Evolutionary conservation across 495 filamentous ascomycete species (phyloP), one percentile per base, ranked within the genome.

Genomic region (Paragyromitra xinjiangensis): DNA sequence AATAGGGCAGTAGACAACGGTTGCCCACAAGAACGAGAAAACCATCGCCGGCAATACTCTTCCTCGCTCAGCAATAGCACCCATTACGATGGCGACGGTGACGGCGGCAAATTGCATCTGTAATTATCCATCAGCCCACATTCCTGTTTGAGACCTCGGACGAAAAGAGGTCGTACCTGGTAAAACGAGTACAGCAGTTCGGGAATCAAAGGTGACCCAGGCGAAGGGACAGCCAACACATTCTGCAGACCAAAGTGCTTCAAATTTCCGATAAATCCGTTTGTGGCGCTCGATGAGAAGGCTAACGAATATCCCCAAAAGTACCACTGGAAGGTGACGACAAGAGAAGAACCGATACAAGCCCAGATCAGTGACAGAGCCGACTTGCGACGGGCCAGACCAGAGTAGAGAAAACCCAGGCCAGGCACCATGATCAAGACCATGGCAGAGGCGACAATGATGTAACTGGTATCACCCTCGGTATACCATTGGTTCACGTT

Each of bases 371-470:
- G 88, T 39, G 94, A 97, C 59, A 99, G 87, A 42, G 95, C 95
- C 0, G 94, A 97, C 86, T 99, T 99, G 82, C 95, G 87, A 64
- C 96, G 92, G 7, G 95, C 96, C 26, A 99, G 91, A 80, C 95
- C 96, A n/a, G 94, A 98, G 87, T 99, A 99, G 88, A 98, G 95
- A 87, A 98, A 97, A 26, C 94, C 94, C 85, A 97, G 92, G 69
- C 94, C 94, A 14, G 94, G 94, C 78, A 98, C 92, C 92, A 95
- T 95, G 79, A 94, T 48, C 85, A 99, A 84, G 64, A 99, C 95
- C 95, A 99, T 97, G 80, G 92, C 94, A 68, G 95, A 91, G 59
- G 93, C 87, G 50, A 98, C 86, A 81, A 99, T 89, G 84, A 99
- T 98, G 86, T 94, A 99, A 83, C 93, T 92, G 84, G 89, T 87